Evolutionary conservation across 805 yeast genomes (phyloP), one percentile per base, ranked within the genome.

Genomic region (Nakazawaea molendinolei): DNA sequence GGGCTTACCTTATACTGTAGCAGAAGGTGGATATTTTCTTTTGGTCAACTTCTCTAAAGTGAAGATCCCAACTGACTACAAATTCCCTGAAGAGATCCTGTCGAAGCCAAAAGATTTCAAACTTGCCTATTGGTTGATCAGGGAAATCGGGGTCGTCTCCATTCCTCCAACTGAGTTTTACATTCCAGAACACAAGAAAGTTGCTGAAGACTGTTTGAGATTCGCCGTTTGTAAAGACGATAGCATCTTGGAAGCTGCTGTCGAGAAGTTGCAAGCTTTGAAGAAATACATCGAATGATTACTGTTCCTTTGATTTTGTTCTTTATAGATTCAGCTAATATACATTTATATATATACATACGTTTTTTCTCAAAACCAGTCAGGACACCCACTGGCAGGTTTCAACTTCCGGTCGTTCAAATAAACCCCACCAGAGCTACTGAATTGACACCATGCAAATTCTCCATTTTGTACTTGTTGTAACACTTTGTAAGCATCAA

Each of bases 151-250:
- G 8, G 94, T 92, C 27, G 97, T 92, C 15, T 82, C 95, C 4
- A 92, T 92, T 45, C 98, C 98, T 8, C 97, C 97, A 20, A 82
- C 95, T n/a, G 97, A 90, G 59, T 92, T 92, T 52, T 76, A 85
- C 50, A 71, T 78, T 29, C 72, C 76, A 8, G 77, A 74, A 41
- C 77, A 82, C 45, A 87, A 83, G 22, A 65, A 73, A 38, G 76
- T 79, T 13, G 87, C 90, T 38, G 95, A 89, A 53, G 79, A 85
- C 48, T 74, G 86, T 53, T 65, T 92, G 43, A 77, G 98, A 53
- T 89, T 92, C 57, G 97, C 98, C 12, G 94, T 92, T 14, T 92
- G 98, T 69, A 92, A 92, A 63, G 95, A 84, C 49, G 94, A 92
- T 53, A 69, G 64, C 4, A 68, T 85, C 41, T 68, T 92, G 45